phyloP scores from a whole-genome alignment of 2,329 filamentous ascomycete species.

The Hirsutella thompsonii region DNA sequence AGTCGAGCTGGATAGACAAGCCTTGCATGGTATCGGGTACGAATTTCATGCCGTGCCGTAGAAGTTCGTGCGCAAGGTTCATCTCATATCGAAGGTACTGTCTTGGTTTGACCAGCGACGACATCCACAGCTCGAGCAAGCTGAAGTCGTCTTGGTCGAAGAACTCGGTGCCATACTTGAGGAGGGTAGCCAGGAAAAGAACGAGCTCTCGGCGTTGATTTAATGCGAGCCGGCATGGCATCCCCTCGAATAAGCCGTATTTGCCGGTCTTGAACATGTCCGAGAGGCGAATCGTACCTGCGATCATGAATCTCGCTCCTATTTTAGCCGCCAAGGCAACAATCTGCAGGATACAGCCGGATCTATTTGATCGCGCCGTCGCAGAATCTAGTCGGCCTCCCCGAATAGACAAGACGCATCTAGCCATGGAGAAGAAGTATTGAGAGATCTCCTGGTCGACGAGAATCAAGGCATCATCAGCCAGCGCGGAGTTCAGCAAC shows the following conservation, averaged over 20 bases:
- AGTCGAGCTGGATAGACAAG: constrained; percentile 27
- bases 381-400: constrained; percentile 6
- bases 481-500: constrained; percentile 24
- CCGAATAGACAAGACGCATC: constrained; percentile 19
- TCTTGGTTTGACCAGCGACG: constrained; percentile 36
- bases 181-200: constrained; percentile 37
- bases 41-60: constrained; percentile 27
- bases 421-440: constrained; percentile 34
- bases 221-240: constrained; percentile 24
- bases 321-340: constrained; percentile 32
- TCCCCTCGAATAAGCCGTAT: constrained; percentile 35
- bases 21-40: constrained; percentile 25
- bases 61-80: constrained; percentile 32
- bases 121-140: constrained; percentile 37
- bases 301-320: constrained; percentile 29
- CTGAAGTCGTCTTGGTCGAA: constrained; percentile 32
- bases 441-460: constrained; percentile 35
- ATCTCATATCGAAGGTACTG: constrained; percentile 33
- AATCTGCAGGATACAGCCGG: constrained; percentile 28
- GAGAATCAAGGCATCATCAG: constrained; percentile 32
- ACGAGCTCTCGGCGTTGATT: constrained; percentile 31
- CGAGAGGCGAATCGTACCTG: constrained; percentile 28
- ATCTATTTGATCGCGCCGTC: constrained; percentile 9
- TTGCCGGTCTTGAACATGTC: constrained; percentile 33
- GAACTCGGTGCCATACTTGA: constrained; percentile 32